phyloP scores from a whole-genome alignment of 768 basidiomycete genomes.

The Neoboletus magnificus region DNA sequence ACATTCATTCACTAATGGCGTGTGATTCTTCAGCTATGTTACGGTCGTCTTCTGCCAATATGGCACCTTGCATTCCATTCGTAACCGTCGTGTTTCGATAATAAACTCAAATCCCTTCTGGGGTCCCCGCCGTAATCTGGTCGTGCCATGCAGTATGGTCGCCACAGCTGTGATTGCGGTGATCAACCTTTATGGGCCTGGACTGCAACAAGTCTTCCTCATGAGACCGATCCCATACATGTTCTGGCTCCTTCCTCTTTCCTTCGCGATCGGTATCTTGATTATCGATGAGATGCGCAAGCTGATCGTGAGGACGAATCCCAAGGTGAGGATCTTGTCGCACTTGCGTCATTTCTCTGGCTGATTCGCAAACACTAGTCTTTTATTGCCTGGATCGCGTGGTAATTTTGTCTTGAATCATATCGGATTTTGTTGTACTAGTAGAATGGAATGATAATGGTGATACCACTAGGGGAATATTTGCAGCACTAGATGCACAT shows the following conservation, averaged over 20 bases:
- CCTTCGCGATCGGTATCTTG: conserved; percentile 42
- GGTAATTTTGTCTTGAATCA: conserved; percentile 1
- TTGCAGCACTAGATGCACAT: too few relatives aligned
- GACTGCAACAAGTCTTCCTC: conserved; percentile 18
- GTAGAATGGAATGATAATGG: too few relatives aligned
- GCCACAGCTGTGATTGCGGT: conserved; percentile 31
- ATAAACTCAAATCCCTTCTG: conserved; percentile 29
- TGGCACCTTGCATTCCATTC: conserved; percentile 23
- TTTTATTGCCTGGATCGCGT: conserved; percentile 25
- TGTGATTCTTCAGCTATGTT: conserved; percentile 30
- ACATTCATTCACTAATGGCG: background rate
- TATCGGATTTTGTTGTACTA: too few relatives aligned
- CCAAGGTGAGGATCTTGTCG: conserved; percentile 34
- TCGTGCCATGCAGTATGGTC: conserved; percentile 33
- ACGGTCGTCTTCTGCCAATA: conserved; percentile 32
- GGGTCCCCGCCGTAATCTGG: conserved; percentile 38
- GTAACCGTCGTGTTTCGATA: conserved; percentile 31
- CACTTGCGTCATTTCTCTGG: too few relatives aligned
- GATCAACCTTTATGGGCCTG: conserved; percentile 36
- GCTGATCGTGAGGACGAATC: conserved; percentile 42
- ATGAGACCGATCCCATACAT: conserved; percentile 43
- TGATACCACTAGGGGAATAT: too few relatives aligned
- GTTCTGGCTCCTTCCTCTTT: conserved; percentile 44
- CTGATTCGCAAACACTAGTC: conserved; percentile 14
- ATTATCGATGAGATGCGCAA: conserved; percentile 46